Percentiles rank a stretch among this genome's conserved stretches.
Conservation (phyloP, 805 yeast genomes). For the Zygosaccharomyces rouxii region DNA sequence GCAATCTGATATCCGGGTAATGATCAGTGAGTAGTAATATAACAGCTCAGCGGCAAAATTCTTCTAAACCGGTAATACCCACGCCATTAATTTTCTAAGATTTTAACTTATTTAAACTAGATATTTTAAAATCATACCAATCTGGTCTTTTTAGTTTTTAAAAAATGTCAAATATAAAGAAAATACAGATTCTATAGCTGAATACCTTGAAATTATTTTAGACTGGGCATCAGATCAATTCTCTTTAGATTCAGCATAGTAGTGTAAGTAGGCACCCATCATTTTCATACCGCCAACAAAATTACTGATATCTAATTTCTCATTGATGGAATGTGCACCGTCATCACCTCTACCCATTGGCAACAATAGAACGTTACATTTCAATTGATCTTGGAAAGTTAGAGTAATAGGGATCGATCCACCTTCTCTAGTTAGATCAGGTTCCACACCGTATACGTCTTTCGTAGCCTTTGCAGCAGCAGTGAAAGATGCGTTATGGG, state of each 20-base stretch:
- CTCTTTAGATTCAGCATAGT: constrained; percentile 49
- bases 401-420: constrained; percentile 97
- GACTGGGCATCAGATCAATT: constrained; percentile 11
- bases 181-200: neutral
- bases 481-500: constrained; percentile 83
- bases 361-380: constrained; percentile 78
- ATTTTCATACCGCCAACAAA: constrained; percentile 93
- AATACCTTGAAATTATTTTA: neutral
- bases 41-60: neutral
- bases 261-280: constrained; percentile 88
- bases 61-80: neutral
- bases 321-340: constrained; percentile 98
- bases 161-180: neutral
- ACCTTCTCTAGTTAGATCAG: constrained; percentile 97
- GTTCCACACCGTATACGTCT: constrained; percentile 90
- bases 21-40: neutral
- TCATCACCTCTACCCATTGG: constrained; percentile 99
- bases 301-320: constrained; percentile 83
- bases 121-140: neutral
- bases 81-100: neutral
- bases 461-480: constrained; percentile 95
- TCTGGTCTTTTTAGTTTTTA: too few relatives aligned
- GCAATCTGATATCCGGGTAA: neutral
- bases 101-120: neutral
- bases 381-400: constrained; percentile 83